Evolutionary conservation across 2,329 filamentous ascomycete species (phyloP).

Genomic region (Diaporthe sp.): DNA sequence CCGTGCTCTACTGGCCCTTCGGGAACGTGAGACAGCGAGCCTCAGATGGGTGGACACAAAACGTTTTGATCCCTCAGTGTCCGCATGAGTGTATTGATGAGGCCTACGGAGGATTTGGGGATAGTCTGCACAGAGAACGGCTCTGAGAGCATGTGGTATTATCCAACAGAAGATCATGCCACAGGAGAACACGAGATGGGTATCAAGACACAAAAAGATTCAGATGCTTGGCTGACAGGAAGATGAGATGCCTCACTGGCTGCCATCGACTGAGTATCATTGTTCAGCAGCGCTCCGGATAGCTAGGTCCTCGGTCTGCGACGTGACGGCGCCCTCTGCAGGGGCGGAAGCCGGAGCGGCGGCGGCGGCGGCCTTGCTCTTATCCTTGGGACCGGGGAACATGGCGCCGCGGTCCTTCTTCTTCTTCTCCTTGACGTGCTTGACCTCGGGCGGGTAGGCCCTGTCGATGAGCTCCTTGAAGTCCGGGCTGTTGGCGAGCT

Average conservation of each 20-base stretch:
- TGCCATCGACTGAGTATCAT: constrained; percentile 17
- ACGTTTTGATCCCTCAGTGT: neutral
- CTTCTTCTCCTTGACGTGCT: constrained; percentile 81
- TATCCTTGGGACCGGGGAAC: constrained; percentile 62
- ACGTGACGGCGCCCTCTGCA: constrained; percentile 37
- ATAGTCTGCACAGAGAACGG: no score
- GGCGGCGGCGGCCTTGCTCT: neutral
- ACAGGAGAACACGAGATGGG: neutral
- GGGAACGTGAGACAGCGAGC: neutral
- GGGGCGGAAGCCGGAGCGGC: constrained; percentile 39
- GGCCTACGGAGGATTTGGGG: neutral
- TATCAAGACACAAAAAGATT: neutral
- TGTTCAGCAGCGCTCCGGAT: constrained; percentile 28
- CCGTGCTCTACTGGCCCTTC: neutral
- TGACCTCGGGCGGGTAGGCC: constrained; percentile 82
- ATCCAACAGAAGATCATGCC: neutral
- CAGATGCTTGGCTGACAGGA: neutral
- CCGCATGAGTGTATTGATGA: neutral
- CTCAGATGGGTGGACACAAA: neutral
- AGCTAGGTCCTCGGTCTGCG: constrained; percentile 38
- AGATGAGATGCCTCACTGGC: neutral
- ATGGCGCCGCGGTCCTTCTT: constrained; percentile 80
- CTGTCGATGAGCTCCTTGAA: constrained; percentile 84
- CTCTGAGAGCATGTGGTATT: neutral
- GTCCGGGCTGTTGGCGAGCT: constrained; percentile 68